A percentile compares a stretch with the other conserved stretches of the same genome.
phyloP scores from a whole-genome alignment of 2,329 filamentous ascomycete species.

The Fusarium algeriense region DNA sequence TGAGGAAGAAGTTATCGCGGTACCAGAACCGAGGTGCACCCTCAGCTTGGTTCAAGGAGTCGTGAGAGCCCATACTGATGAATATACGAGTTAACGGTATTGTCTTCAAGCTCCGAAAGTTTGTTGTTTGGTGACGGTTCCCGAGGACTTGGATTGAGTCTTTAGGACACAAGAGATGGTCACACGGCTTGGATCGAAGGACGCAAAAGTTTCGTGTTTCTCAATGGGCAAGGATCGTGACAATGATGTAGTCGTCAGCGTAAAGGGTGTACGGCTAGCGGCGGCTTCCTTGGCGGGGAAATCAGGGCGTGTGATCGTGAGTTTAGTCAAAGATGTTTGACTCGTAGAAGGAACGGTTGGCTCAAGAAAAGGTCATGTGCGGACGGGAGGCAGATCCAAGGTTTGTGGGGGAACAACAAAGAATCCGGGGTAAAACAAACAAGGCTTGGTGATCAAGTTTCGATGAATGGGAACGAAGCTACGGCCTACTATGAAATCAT shows the following conservation, averaged over 20 bases:
- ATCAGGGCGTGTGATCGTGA: constrained; percentile 42
- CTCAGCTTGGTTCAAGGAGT: constrained; percentile 47
- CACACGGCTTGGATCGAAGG: constrained; percentile 1
- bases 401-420: constrained; percentile 33
- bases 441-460: constrained; percentile 11
- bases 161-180: not conserved
- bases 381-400: constrained; percentile 22
- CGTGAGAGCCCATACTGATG: constrained; percentile 45
- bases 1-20: constrained; percentile 68
- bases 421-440: constrained; percentile 16
- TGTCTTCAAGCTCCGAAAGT: not conserved
- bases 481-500: not conserved
- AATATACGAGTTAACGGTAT: constrained; percentile 22
- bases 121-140: not conserved
- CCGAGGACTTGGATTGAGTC: not conserved
- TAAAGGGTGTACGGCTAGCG: constrained; percentile 42
- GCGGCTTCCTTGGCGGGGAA: constrained; percentile 38
- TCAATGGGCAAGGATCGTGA: constrained; percentile 19
- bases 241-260: constrained; percentile 40
- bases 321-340: constrained; percentile 30
- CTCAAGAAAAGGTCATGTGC: constrained; percentile 37
- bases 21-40: constrained; percentile 60
- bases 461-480: constrained; percentile 2
- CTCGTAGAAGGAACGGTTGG: constrained; percentile 37
- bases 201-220: constrained; percentile 3